A percentile compares a stretch with the other conserved stretches of the same genome.
phyloP scores from a whole-genome alignment of 2,329 filamentous ascomycete species.

The Drechslerella coelobrocha region DNA sequence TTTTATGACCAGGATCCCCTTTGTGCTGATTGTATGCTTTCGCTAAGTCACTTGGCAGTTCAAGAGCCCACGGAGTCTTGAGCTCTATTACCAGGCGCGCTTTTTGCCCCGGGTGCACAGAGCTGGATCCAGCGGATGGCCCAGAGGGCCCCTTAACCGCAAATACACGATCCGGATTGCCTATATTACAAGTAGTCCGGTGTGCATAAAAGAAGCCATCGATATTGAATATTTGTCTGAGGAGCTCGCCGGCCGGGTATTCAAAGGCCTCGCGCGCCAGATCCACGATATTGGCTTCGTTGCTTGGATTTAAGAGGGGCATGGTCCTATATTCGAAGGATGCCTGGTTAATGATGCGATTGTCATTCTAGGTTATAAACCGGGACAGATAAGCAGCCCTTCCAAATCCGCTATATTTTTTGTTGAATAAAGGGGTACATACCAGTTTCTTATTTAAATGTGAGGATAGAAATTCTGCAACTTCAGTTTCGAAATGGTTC shows the following conservation, averaged over 20 bases:
- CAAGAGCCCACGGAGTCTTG: neutral
- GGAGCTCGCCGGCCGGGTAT: neutral
- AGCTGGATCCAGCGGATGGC: neutral
- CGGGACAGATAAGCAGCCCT: neutral
- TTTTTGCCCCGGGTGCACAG: neutral
- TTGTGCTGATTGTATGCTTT: neutral
- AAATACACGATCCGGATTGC: neutral
- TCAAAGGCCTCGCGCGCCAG: neutral
- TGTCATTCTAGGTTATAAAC: neutral
- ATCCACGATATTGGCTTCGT: neutral
- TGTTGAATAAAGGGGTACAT: neutral
- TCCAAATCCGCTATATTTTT: neutral
- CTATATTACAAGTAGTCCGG: neutral
- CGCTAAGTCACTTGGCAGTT: neutral
- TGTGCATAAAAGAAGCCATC: neutral
- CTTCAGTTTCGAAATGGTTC: neutral
- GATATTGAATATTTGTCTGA: neutral
- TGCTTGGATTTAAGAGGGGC: neutral
- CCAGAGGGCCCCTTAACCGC: neutral
- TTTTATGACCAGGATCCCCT: neutral
- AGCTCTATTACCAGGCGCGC: neutral
- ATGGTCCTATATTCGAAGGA: neutral
- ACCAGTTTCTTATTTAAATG: neutral
- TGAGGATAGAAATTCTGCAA: neutral
- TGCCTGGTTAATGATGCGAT: neutral